phyloP scores from a whole-genome alignment of 1,284 basidiomycete genomes.

The Ceratobasidium sp. region DNA sequence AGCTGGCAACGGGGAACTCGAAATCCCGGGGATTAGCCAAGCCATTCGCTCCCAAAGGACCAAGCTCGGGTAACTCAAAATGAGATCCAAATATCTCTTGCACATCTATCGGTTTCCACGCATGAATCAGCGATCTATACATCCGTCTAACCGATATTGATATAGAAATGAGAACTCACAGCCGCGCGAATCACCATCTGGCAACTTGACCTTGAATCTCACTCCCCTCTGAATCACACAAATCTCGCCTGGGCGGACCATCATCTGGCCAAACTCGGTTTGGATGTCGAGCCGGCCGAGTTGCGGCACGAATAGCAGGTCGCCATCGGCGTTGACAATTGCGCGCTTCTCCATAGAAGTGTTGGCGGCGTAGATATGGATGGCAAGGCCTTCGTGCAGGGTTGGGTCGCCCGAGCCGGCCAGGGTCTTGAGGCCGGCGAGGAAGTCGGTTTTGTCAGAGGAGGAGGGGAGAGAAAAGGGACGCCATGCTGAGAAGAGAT shows the following conservation, averaged over 20 bases:
- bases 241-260: slow-evolving; percentile 70
- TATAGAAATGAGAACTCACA: slow-evolving; percentile 45
- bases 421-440: slow-evolving; percentile 68
- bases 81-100: slow-evolving; percentile 69
- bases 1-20: slow-evolving; percentile 65
- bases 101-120: slow-evolving; percentile 54
- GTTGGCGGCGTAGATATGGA: slow-evolving; percentile 69
- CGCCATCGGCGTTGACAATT: slow-evolving; percentile 72
- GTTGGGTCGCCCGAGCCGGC: slow-evolving; percentile 70
- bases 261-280: slow-evolving; percentile 72
- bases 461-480: slow-evolving; percentile 63
- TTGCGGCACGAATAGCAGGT: slow-evolving; percentile 71
- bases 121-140: not conserved
- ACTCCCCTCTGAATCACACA: slow-evolving; percentile 70
- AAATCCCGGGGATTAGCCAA: slow-evolving; percentile 70
- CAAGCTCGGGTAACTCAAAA: slow-evolving; percentile 69
- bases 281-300: slow-evolving; percentile 70
- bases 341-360: slow-evolving; percentile 68
- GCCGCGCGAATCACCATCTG: slow-evolving; percentile 56
- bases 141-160: not conserved
- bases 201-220: slow-evolving; percentile 67
- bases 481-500: slow-evolving; percentile 60
- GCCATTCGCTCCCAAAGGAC: slow-evolving; percentile 69
- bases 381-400: slow-evolving; percentile 64
- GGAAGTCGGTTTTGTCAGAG: slow-evolving; percentile 60